These are phyloP conservation scores for Phaeoacremonium minimum DNA, from an alignment of 2,329 filamentous ascomycete genomes.

Conservation along the genomic window DNA sequence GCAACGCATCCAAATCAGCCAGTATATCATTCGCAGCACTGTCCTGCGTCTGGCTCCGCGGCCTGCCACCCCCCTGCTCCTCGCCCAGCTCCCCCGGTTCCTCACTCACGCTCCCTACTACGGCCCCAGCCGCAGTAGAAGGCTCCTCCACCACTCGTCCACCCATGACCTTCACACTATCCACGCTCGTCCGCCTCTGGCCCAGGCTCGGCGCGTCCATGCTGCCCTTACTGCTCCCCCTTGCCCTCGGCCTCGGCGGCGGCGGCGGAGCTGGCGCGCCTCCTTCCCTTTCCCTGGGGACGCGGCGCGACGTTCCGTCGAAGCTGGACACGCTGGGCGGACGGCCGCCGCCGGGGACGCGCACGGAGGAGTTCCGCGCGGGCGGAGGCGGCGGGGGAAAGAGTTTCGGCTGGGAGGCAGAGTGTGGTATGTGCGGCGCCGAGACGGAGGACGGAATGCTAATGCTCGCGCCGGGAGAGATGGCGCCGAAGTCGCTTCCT, in stretches of 20 bases:
- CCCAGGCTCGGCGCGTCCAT: slow-evolving; percentile 23
- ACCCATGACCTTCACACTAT: slow-evolving; percentile 13
- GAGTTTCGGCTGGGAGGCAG: slow-evolving; percentile 15
- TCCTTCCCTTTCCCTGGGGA: slow-evolving; percentile 22
- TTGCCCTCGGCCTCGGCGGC: slow-evolving; percentile 41
- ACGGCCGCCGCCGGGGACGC: slow-evolving; percentile 23
- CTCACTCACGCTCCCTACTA: slow-evolving; percentile 14
- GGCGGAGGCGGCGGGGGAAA: slow-evolving; percentile 29
- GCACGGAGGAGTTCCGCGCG: slow-evolving; percentile 21
- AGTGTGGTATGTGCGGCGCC: too few relatives aligned
- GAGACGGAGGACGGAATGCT: too few relatives aligned
- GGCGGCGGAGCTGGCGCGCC: slow-evolving; percentile 32
- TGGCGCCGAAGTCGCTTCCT: too few relatives aligned
- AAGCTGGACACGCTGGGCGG: slow-evolving; percentile 37
- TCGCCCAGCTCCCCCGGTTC: slow-evolving; percentile 21
- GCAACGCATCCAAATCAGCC: slow-evolving; percentile 66
- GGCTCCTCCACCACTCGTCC: slow-evolving; percentile 12
- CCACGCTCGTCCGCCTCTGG: slow-evolving; percentile 24
- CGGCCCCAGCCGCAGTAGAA: slow-evolving; percentile 11
- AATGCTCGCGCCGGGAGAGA: too few relatives aligned
- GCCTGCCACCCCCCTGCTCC: too few relatives aligned
- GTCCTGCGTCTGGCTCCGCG: too few relatives aligned
- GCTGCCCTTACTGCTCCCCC: slow-evolving; percentile 41
- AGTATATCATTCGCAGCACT: slow-evolving; percentile 55
- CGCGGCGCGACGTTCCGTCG: slow-evolving; percentile 26